phyloP scores from a whole-genome alignment of 768 basidiomycete genomes.

The Rickenella mellea region DNA sequence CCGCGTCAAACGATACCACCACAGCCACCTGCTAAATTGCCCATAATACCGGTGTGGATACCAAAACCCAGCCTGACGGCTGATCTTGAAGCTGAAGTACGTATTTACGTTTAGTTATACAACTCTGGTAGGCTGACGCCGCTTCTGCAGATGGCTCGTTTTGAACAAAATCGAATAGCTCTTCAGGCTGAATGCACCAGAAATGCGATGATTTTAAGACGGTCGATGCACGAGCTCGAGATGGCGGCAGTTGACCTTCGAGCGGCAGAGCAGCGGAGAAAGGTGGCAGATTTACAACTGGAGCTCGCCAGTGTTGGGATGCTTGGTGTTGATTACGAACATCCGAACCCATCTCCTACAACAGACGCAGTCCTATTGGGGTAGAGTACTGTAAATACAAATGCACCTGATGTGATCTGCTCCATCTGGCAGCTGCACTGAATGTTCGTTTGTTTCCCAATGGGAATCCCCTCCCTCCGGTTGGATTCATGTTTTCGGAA shows the following conservation, averaged over 20 bases:
- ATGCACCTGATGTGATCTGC: too few species aligned
- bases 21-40: conserved; percentile 10
- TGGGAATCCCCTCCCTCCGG: too few species aligned
- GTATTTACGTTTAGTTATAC: conserved; percentile 2
- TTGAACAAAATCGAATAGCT: conserved; percentile 29
- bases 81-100: conserved; percentile 12
- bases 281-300: conserved; percentile 46
- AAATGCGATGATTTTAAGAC: conserved; percentile 29
- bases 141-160: conserved; percentile 18
- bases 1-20: too few species aligned
- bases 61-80: conserved; percentile 18
- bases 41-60: conserved; percentile 21
- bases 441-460: too few species aligned
- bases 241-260: conserved; percentile 49
- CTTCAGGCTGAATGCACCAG: conserved; percentile 30
- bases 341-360: too few species aligned
- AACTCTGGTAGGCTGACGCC: background rate
- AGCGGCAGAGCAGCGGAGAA: conserved; percentile 47
- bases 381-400: too few species aligned
- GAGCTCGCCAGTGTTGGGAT: conserved; percentile 54
- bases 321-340: conserved; percentile 55
- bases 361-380: too few species aligned
- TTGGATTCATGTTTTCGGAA: conserved; percentile 29
- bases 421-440: too few species aligned
- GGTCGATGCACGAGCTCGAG: conserved; percentile 55